A percentile compares a stretch with the other conserved stretches of the same genome.
phyloP scores from a whole-genome alignment of 176 grass and related monocot genomes.

The Ensete ventricosum region DNA sequence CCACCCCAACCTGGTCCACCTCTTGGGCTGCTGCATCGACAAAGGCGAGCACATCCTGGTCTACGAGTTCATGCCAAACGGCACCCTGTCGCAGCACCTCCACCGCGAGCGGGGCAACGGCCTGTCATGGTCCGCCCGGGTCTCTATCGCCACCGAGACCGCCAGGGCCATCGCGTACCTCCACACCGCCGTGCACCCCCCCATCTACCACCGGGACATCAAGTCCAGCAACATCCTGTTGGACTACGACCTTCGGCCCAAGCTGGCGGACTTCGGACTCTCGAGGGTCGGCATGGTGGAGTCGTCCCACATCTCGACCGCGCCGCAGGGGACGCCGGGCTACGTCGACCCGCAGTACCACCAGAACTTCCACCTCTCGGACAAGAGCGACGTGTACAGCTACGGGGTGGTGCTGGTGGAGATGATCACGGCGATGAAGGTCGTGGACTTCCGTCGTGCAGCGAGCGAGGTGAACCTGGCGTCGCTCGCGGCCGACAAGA shows the following conservation, averaged over 20 bases:
- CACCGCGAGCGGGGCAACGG: constrained; percentile 6
- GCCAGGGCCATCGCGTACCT: constrained; percentile 7
- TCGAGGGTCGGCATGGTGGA: not conserved
- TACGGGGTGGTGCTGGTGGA: constrained; percentile 73
- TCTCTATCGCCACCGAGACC: not conserved
- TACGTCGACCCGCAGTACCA: constrained; percentile 18
- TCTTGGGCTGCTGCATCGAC: constrained; percentile 13
- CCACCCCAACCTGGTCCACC: constrained; percentile 14
- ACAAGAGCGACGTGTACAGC: constrained; percentile 90
- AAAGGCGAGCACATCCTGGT: not conserved
- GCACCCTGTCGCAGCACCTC: constrained; percentile 14
- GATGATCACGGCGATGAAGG: constrained; percentile 17
- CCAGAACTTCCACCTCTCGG: constrained; percentile 12
- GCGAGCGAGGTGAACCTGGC: constrained; percentile 13
- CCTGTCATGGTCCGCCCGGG: not conserved
- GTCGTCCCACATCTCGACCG: constrained; percentile 10
- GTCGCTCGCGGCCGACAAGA: constrained; percentile 1
- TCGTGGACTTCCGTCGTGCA: not conserved
- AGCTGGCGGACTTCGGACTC: constrained; percentile 13
- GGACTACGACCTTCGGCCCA: constrained; percentile 14
- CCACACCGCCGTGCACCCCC: constrained; percentile 4
- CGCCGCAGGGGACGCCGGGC: constrained; percentile 12
- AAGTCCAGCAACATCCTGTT: constrained; percentile 93
- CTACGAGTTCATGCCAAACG: constrained; percentile 17
- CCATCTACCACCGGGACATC: constrained; percentile 51